These are phyloP conservation scores for Entomortierella chlamydospora DNA, from an alignment of 192 early-diverging fungal species.

Conservation along the genomic window DNA sequence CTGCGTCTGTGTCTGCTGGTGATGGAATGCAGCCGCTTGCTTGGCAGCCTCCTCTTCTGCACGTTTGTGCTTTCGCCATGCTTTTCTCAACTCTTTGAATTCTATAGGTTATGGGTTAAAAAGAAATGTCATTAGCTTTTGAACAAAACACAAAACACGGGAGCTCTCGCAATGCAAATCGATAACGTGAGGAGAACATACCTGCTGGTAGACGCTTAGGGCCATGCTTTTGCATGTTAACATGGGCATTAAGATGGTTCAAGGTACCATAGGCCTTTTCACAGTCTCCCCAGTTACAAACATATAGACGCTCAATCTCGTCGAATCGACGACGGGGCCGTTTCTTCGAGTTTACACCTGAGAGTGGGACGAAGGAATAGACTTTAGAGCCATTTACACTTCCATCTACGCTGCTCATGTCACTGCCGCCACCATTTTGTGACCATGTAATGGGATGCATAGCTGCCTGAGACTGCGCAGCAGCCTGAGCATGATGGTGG, in stretches of 20 bases:
- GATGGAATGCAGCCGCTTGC: conserved; percentile 41
- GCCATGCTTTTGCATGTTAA: conserved; percentile 76
- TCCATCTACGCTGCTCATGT: conserved; percentile 23
- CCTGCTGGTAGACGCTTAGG: conserved; percentile 66
- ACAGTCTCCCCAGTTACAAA: conserved; percentile 68
- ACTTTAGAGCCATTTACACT: conserved; percentile 55
- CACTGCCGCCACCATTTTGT: conserved; percentile 22
- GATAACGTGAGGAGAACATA: conserved; percentile 18
- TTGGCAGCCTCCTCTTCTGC: conserved; percentile 59
- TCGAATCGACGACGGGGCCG: conserved; percentile 70
- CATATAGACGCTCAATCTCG: conserved; percentile 75
- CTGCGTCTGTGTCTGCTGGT: conserved; percentile 28
- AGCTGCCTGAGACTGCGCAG: conserved; percentile 6
- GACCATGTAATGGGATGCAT: conserved; percentile 24
- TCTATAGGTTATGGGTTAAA: conserved; percentile 49
- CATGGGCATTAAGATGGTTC: conserved; percentile 76
- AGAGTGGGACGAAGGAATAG: conserved; percentile 67
- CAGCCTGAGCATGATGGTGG: conserved; percentile 11
- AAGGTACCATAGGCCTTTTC: conserved; percentile 73
- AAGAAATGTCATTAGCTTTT: not conserved
- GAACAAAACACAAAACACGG: too few species aligned
- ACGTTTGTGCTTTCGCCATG: conserved; percentile 68
- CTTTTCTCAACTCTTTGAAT: conserved; percentile 70
- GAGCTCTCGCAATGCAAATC: too few species aligned
- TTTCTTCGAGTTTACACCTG: conserved; percentile 68